Base-by-base conservation (phyloP, 208 protist species). In the Phytomonas francai region DNA sequence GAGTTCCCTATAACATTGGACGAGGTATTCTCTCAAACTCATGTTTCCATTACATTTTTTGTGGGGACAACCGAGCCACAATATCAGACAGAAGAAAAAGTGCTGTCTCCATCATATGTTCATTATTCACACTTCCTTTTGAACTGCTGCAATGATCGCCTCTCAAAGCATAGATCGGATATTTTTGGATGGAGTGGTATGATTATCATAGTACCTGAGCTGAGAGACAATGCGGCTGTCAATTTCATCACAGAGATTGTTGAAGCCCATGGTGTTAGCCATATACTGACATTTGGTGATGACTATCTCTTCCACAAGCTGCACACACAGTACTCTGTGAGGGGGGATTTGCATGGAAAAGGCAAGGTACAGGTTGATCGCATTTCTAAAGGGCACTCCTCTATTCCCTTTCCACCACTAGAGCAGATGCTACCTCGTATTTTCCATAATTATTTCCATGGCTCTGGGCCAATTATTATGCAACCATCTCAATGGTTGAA, bases 271-370 rank as follows among this genome's bases (percentile, higher is more conserved):
- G 73, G 79, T 42, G 65, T 89, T n/a, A 81, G 81, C 11, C 77
- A 87, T 67, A 79, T 93, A 49, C 63, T 95, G 22, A 87, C 79
- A 67, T 58, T 88, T 19, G 85, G 84, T 11, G 87, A 95, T 65
- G 87, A 95, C 63, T 84, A 78, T 62, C 59, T 92, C 29, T 93
- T 95, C 66, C 77, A 82, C 70, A 77, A 79, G 28, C 71, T 94
- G 5, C 70, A 79, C 65, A 60, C 68, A 2, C 79, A 36, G 11
- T 31, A 31, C 58, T 31, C 27, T 12, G 8, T n/a, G n/a, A 62
- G 58, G 5, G 58, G 0, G 45, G 19, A 6, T 25, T 54, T 25
- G 45, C 45, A 54, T 54, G 16, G 45, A 54, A 54, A 19, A 54
- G 0, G 45, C n/a, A 73, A 59, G 31, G 75, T 81, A 2, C 63